A percentile compares a stretch with the other conserved stretches of the same genome.
phyloP scores from a whole-genome alignment of 2,329 filamentous ascomycete species.

The Trichoderma guizhouense region DNA sequence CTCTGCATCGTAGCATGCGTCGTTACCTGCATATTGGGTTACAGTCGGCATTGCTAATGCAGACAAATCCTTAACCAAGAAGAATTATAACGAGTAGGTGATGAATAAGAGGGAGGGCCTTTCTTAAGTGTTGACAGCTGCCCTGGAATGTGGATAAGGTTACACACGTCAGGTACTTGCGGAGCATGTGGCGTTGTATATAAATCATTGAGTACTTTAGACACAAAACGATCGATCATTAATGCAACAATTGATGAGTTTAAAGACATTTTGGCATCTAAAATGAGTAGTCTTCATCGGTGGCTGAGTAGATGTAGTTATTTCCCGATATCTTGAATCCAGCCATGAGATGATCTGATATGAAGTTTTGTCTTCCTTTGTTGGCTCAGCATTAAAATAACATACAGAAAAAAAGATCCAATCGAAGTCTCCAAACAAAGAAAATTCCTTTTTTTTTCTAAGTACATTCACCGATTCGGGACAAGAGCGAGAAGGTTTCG shows the following conservation, averaged over 20 bases:
- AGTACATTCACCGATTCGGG: background rate
- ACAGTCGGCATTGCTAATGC: background rate
- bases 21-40: background rate
- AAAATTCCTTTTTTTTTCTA: background rate
- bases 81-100: rapidly evolving
- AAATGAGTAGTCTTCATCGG: background rate
- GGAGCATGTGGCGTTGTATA: background rate
- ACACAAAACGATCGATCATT: background rate
- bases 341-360: background rate
- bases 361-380: background rate
- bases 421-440: background rate
- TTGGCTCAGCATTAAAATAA: background rate
- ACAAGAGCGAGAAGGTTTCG: background rate
- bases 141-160: background rate
- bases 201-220: background rate
- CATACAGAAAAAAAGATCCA: background rate
- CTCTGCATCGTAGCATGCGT: background rate
- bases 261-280: rapidly evolving
- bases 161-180: background rate
- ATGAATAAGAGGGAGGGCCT: background rate
- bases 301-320: background rate
- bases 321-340: background rate
- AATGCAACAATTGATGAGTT: background rate
- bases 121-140: background rate
- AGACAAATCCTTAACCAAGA: background rate